Percentiles rank a stretch among this genome's conserved stretches.
phyloP scores from a whole-genome alignment of 208 protist species.

The Leishmania mexicana region DNA sequence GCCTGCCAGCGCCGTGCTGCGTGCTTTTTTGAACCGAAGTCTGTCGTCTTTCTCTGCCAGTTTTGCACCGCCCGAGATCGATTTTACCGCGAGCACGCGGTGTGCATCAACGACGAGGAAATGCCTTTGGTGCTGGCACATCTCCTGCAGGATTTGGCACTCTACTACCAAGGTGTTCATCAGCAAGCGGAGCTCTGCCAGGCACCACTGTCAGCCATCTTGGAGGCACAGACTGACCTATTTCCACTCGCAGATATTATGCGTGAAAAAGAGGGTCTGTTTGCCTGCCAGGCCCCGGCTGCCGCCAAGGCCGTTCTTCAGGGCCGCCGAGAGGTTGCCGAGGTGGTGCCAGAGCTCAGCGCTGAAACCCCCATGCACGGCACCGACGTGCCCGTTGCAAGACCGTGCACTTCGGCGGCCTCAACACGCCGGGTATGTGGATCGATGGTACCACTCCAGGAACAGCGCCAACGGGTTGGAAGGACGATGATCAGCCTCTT shows the following conservation, averaged over 20 bases:
- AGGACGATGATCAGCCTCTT: slow-evolving; percentile 52
- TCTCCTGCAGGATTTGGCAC: slow-evolving; percentile 51
- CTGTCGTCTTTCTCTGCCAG: slow-evolving; percentile 74
- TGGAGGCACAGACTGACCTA: slow-evolving; percentile 31
- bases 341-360: not conserved
- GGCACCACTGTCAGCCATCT: slow-evolving; percentile 41
- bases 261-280: slow-evolving; percentile 32
- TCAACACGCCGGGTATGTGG: not conserved
- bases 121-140: slow-evolving; percentile 50
- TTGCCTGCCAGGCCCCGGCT: slow-evolving; percentile 25
- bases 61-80: slow-evolving; percentile 81
- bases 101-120: slow-evolving; percentile 87
- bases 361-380: not conserved
- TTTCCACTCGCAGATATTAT: slow-evolving; percentile 37
- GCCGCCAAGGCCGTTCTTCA: not conserved
- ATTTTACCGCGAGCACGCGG: slow-evolving; percentile 77
- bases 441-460: not conserved
- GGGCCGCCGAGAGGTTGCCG: not conserved
- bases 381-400: not conserved
- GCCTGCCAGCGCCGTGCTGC: slow-evolving; percentile 61
- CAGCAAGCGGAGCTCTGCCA: slow-evolving; percentile 48
- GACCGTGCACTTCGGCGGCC: slow-evolving; percentile 23
- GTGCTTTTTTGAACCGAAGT: slow-evolving; percentile 68
- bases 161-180: slow-evolving; percentile 40
- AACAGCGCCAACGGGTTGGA: slow-evolving; percentile 21